Evolutionary conservation across 257 asterid species (phyloP).

Genomic region (Ilex asprella): DNA sequence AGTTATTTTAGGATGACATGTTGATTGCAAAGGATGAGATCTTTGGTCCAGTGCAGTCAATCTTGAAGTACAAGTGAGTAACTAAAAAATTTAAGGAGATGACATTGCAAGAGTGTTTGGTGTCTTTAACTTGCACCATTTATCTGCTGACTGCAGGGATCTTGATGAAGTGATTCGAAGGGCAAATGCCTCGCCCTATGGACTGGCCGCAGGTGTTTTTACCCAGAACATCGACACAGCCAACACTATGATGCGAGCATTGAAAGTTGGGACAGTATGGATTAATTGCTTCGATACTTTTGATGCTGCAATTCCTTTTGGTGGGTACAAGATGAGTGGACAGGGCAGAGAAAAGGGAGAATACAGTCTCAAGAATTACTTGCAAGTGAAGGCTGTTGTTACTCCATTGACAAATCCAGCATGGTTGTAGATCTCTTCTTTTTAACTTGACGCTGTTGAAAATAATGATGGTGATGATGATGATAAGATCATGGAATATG

Average conservation of each 20-base stretch:
- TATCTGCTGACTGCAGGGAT: slow-evolving; percentile 35
- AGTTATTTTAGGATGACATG: slow-evolving; percentile 67
- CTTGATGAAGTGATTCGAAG: slow-evolving; percentile 62
- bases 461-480: no score
- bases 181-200: slow-evolving; percentile 57
- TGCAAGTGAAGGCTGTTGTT: slow-evolving; percentile 94
- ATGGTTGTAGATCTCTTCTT: slow-evolving; percentile 52
- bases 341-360: slow-evolving; percentile 90
- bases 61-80: slow-evolving; percentile 71
- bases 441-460: background rate
- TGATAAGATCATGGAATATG: no score
- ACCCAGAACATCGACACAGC: slow-evolving; percentile 83
- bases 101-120: background rate
- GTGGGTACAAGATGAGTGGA: slow-evolving; percentile 97
- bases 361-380: slow-evolving; percentile 80
- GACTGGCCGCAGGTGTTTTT: slow-evolving; percentile 91
- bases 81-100: background rate
- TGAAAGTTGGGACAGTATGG: slow-evolving; percentile 84
- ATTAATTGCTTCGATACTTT: slow-evolving; percentile 74
- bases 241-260: slow-evolving; percentile 69
- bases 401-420: slow-evolving; percentile 78
- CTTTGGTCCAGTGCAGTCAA: slow-evolving; percentile 86
- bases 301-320: slow-evolving; percentile 92
- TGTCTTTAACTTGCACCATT: background rate
- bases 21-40: slow-evolving; percentile 82